Conservation (phyloP, 805 yeast genomes). For the Yarrowia hollandica region DNA sequence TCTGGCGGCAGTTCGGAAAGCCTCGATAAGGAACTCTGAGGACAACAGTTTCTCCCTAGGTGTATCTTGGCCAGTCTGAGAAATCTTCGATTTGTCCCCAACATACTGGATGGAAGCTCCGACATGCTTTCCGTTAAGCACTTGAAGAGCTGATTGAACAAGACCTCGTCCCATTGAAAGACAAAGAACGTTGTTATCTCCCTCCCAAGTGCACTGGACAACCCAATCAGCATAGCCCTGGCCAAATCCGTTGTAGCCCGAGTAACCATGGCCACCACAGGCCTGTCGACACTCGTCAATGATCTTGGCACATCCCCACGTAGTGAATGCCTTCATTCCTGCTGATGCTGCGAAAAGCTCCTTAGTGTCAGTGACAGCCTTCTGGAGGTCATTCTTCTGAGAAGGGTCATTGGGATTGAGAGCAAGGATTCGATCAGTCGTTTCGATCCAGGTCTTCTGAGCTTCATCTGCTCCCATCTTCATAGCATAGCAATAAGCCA, state of each 20-base stretch:
- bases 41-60: conserved; percentile 33
- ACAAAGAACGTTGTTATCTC: conserved; percentile 85
- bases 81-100: conserved; percentile 7
- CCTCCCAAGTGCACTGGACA: conserved; percentile 98
- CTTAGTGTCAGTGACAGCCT: conserved; percentile 61
- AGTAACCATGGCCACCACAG: conserved; percentile 96
- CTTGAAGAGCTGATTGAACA: conserved; percentile 50
- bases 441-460: conserved; percentile 49
- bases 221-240: conserved; percentile 89
- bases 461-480: conserved; percentile 69
- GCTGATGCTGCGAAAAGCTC: conserved; percentile 81
- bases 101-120: conserved; percentile 51
- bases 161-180: conserved; percentile 81
- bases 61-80: conserved; percentile 31
- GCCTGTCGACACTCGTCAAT: conserved; percentile 90
- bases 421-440: conserved; percentile 44
- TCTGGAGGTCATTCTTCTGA: conserved; percentile 50
- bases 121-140: conserved; percentile 47
- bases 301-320: conserved; percentile 78
- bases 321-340: conserved; percentile 80
- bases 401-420: conserved; percentile 47
- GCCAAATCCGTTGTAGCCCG: conserved; percentile 85
- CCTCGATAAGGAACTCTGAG: conserved; percentile 38
- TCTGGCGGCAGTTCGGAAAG: conserved; percentile 44
- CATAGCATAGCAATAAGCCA: conserved; percentile 76